Evolutionary conservation across 2,329 filamentous ascomycete species (phyloP).

Genomic region (Pseudogymnoascus destructans): DNA sequence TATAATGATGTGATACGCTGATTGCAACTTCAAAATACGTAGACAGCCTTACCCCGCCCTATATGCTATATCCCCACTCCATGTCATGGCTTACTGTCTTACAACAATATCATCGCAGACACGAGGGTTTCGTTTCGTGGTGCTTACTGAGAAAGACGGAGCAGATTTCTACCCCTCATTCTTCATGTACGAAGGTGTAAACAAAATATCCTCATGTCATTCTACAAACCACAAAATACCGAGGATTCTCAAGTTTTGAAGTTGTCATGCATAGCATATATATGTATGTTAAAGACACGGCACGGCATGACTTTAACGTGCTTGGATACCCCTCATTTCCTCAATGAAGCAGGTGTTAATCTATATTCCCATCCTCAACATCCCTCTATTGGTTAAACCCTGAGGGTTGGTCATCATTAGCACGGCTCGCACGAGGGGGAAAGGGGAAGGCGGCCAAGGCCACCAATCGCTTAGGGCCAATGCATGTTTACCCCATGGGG

Average conservation of each 20-base stretch:
- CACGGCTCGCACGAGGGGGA: neutral
- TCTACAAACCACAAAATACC: neutral
- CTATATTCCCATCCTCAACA: neutral
- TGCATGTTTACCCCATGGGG: conserved; percentile 2
- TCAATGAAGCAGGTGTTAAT: conserved; percentile 8
- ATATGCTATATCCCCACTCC: too few relatives aligned
- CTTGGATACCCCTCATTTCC: neutral
- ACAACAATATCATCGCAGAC: neutral
- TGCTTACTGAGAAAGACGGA: neutral
- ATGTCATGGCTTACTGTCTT: neutral
- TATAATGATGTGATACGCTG: neutral
- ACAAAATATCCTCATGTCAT: neutral
- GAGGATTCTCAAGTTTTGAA: neutral
- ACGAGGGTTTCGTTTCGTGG: neutral
- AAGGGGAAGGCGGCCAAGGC: neutral
- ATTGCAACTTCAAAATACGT: neutral
- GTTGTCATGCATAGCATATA: neutral
- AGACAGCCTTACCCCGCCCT: neutral
- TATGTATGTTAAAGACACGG: neutral
- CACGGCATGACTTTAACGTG: neutral
- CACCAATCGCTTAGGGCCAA: neutral
- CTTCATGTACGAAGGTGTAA: neutral
- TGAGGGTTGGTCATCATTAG: neutral
- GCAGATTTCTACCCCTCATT: neutral
- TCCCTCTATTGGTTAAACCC: neutral